phyloP scores from a whole-genome alignment of 768 basidiomycete genomes.

The Cantharellus cinnabarinus region DNA sequence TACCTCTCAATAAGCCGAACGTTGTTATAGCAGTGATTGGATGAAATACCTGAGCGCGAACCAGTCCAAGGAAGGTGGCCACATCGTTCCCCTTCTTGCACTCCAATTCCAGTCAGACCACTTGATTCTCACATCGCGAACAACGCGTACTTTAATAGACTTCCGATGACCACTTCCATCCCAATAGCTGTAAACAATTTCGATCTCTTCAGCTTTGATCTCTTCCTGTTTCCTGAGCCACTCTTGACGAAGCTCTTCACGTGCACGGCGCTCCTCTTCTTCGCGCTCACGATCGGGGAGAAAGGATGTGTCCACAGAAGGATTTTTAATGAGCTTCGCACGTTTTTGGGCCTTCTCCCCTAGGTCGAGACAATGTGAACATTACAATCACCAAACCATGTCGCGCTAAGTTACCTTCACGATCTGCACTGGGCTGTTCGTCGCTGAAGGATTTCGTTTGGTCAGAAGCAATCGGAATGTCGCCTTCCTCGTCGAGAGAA shows the following conservation, averaged over 20 bases:
- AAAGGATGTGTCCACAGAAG: constrained; percentile 92
- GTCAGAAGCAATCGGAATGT: background rate
- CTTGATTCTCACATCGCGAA: background rate
- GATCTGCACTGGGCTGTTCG: no score
- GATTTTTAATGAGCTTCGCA: constrained; percentile 79
- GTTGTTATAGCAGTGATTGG: no score
- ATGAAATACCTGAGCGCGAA: constrained; percentile 22
- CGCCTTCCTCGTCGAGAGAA: constrained; percentile 63
- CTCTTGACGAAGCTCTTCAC: constrained; percentile 74
- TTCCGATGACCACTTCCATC: constrained; percentile 95
- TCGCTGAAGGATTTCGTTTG: no score
- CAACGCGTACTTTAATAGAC: constrained; percentile 51
- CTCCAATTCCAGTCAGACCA: constrained; percentile 21
- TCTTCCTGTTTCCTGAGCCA: constrained; percentile 63
- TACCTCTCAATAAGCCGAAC: no score
- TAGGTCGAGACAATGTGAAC: background rate
- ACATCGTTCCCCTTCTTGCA: constrained; percentile 95
- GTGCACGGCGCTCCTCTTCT: constrained; percentile 69
- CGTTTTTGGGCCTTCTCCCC: constrained; percentile 29
- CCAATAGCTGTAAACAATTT: constrained; percentile 94
- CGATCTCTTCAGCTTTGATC: constrained; percentile 55
- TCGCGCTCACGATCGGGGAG: constrained; percentile 95
- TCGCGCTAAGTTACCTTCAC: no score
- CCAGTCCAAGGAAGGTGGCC: constrained; percentile 75
- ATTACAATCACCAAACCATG: background rate